These are phyloP conservation scores for Leccinum imitatum DNA, from an alignment of 768 basidiomycete genomes.

Conservation along the genomic window DNA sequence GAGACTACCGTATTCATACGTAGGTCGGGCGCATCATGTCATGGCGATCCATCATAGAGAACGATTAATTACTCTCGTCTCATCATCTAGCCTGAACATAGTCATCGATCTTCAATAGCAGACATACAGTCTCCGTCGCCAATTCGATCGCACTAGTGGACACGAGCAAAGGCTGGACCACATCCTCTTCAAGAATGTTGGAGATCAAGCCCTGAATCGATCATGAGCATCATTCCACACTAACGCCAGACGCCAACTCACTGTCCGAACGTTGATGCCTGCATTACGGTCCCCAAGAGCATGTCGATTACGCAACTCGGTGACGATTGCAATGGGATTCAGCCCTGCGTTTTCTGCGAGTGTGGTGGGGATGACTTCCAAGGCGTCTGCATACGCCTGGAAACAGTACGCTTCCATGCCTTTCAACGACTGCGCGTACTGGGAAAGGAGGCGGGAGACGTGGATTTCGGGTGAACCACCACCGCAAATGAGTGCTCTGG, in stretches of 20 bases:
- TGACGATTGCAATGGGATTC: conserved; percentile 97
- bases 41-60: neutral
- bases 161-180: conserved; percentile 93
- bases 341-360: conserved; percentile 98
- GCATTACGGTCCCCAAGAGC: conserved; percentile 92
- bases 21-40: neutral
- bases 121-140: conserved; percentile 95
- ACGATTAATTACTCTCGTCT: neutral
- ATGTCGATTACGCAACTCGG: conserved; percentile 95
- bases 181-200: conserved; percentile 96
- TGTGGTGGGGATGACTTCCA: conserved; percentile 97
- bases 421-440: conserved; percentile 89
- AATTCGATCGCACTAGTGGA: conserved; percentile 95
- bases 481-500: conserved; percentile 88
- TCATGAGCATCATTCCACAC: conserved; percentile 7
- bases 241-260: conserved; percentile 33
- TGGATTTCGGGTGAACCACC: conserved; percentile 99
- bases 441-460: conserved; percentile 86
- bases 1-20: neutral
- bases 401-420: conserved; percentile 99
- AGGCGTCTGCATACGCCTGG: conserved; percentile 96
- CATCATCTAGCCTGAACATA: conserved; percentile 77
- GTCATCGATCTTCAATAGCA: conserved; percentile 94
- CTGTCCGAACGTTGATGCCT: conserved; percentile 98
- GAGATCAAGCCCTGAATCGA: conserved; percentile 81